phyloP scores from a whole-genome alignment of 176 grass and related monocot species.

The Carex littledalei region DNA sequence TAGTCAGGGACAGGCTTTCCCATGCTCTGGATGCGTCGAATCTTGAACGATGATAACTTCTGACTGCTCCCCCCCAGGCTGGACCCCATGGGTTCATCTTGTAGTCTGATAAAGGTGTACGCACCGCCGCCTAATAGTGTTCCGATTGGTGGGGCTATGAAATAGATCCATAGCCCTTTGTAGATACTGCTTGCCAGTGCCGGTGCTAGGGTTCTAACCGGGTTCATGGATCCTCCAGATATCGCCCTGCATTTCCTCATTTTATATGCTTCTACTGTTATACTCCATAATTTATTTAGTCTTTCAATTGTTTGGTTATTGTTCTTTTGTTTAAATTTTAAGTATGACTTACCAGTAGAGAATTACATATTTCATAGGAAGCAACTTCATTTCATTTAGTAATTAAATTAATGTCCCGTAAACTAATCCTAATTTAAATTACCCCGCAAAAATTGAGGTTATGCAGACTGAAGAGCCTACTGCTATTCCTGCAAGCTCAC shows the following conservation, averaged over 20 bases:
- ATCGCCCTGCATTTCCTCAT: slow-evolving; percentile 66
- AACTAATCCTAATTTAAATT: slow-evolving; percentile 22
- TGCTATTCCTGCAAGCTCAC: slow-evolving; percentile 90
- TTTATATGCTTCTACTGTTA: neutral
- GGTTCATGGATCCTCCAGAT: slow-evolving; percentile 98
- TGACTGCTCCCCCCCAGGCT: slow-evolving; percentile 25
- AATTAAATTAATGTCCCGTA: neutral
- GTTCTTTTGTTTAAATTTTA: neutral
- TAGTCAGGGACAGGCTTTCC: slow-evolving; percentile 31
- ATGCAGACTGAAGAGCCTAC: slow-evolving; percentile 98
- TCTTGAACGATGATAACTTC: slow-evolving; percentile 81
- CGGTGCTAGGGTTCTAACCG: slow-evolving; percentile 83
- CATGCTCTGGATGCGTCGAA: slow-evolving; percentile 75
- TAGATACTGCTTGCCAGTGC: slow-evolving; percentile 75
- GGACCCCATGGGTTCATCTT: slow-evolving; percentile 14
- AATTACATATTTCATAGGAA: neutral
- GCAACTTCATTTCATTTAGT: neutral
- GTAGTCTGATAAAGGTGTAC: slow-evolving; percentile 65
- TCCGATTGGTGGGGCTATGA: slow-evolving; percentile 64
- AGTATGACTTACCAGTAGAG: slow-evolving; percentile 2
- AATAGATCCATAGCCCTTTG: slow-evolving; percentile 82
- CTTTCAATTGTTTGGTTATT: neutral
- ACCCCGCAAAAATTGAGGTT: slow-evolving; percentile 97
- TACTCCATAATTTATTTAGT: neutral
- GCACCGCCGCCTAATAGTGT: slow-evolving; percentile 61